Conservation (phyloP, 495 filamentous ascomycete species). For the Penicillium coffeae region DNA sequence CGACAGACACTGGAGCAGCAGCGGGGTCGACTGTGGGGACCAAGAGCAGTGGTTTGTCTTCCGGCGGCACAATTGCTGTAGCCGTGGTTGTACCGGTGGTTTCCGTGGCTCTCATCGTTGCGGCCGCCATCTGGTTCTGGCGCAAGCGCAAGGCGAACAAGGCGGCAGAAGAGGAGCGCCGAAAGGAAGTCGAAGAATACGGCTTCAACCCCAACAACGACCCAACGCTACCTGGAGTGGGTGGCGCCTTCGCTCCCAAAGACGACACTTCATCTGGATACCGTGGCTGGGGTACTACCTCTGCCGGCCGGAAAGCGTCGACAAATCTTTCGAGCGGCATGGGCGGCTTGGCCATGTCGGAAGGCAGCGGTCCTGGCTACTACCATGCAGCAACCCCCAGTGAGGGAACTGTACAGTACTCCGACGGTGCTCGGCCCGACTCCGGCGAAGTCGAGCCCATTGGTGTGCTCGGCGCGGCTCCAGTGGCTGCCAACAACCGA, state of each 20-base stretch:
- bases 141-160: slow-evolving; percentile 79
- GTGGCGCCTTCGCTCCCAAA: slow-evolving; percentile 51
- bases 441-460: slow-evolving; percentile 71
- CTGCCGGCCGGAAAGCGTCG: slow-evolving; percentile 76
- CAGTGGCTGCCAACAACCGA: slow-evolving; percentile 55
- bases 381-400: slow-evolving; percentile 64
- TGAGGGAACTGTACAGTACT: slow-evolving; percentile 56
- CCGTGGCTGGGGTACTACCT: slow-evolving; percentile 90
- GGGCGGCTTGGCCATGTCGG: slow-evolving; percentile 70
- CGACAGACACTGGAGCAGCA: slow-evolving; percentile 26
- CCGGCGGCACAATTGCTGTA: slow-evolving; percentile 74
- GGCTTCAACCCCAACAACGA: slow-evolving; percentile 94
- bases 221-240: slow-evolving; percentile 67
- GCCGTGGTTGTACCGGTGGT: slow-evolving; percentile 93
- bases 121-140: slow-evolving; percentile 78
- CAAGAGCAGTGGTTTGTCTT: slow-evolving; percentile 45
- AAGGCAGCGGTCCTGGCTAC: slow-evolving; percentile 55
- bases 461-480: slow-evolving; percentile 68
- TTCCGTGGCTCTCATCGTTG: slow-evolving; percentile 76
- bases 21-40: slow-evolving; percentile 24
- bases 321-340: slow-evolving; percentile 81
- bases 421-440: slow-evolving; percentile 60
- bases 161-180: slow-evolving; percentile 77
- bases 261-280: slow-evolving; percentile 76
- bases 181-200: slow-evolving; percentile 96